Conservation (phyloP, 2,329 filamentous ascomycete species). For the Coleophoma eucalyptorum region DNA sequence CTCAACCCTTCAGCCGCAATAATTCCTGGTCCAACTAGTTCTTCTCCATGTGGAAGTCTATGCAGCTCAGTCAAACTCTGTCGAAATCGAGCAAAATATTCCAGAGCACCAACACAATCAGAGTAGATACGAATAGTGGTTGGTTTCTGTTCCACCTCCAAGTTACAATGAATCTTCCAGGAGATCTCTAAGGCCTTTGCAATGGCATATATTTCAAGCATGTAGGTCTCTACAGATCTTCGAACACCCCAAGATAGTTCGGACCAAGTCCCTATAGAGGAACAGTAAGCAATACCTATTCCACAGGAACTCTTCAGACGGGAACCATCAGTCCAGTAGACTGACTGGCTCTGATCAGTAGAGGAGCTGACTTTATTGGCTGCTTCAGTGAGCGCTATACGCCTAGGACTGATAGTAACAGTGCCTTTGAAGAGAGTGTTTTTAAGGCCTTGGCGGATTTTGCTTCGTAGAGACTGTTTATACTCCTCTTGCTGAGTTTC, state of each 20-base stretch:
- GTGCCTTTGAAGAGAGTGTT: conserved; percentile 4
- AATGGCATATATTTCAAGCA: conserved; percentile 7
- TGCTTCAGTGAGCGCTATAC: conserved; percentile 3
- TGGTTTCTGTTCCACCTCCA: conserved; percentile 1
- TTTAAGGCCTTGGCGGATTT: not conserved
- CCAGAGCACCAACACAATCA: conserved; percentile 1
- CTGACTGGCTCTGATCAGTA: conserved; percentile 1
- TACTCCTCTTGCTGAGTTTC: not conserved
- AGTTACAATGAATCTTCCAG: conserved; percentile 2
- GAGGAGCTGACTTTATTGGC: not conserved
- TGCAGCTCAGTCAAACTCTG: not conserved
- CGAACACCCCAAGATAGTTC: conserved; percentile 5
- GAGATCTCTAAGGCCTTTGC: conserved; percentile 8
- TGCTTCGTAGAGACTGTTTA: conserved; percentile 1
- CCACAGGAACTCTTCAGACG: conserved; percentile 1
- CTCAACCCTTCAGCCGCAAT: conserved; percentile 5
- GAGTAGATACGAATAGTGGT: conserved; percentile 3
- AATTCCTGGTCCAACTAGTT: conserved; percentile 6
- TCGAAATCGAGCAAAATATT: conserved; percentile 1
- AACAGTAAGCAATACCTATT: conserved; percentile 5
- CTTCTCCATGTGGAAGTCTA: conserved; percentile 1
- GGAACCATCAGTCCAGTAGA: conserved; percentile 7
- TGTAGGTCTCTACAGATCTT: not conserved
- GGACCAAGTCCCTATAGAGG: not conserved
- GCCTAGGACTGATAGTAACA: conserved; percentile 2